Percentiles rank a stretch among this genome's conserved stretches.
Evolutionary conservation across 2,329 filamentous ascomycete genomes (phyloP).

Genomic region (Phialemonium atrogriseum): DNA sequence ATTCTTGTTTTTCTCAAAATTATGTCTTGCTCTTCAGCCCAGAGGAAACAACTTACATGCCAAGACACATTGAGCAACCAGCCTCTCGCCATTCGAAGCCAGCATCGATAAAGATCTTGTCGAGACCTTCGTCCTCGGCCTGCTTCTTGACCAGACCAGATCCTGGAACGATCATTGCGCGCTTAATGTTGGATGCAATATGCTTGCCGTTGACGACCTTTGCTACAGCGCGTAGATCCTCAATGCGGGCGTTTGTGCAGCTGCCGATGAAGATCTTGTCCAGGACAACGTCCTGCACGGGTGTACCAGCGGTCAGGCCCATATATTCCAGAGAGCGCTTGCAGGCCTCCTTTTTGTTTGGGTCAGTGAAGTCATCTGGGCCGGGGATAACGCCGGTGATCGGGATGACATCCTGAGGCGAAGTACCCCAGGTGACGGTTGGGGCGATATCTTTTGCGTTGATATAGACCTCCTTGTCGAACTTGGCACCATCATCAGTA

Average conservation of each 20-base stretch:
- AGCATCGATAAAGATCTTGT: slow-evolving; percentile 84
- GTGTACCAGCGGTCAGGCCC: slow-evolving; percentile 79
- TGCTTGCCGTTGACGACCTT: slow-evolving; percentile 80
- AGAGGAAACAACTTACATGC: no score
- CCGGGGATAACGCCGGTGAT: slow-evolving; percentile 88
- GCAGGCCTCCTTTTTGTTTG: slow-evolving; percentile 72
- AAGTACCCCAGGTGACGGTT: slow-evolving; percentile 94
- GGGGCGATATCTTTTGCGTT: slow-evolving; percentile 89
- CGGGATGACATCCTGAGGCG: slow-evolving; percentile 89
- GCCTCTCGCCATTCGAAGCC: slow-evolving; percentile 98
- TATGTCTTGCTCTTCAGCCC: no score
- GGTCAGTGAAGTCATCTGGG: slow-evolving; percentile 75
- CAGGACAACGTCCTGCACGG: slow-evolving; percentile 82
- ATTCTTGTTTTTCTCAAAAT: no score
- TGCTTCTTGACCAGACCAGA: slow-evolving; percentile 90
- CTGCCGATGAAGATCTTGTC: slow-evolving; percentile 99
- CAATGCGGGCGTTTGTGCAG: slow-evolving; percentile 95
- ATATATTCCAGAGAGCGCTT: slow-evolving; percentile 89
- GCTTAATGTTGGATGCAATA: slow-evolving; percentile 80
- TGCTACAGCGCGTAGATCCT: slow-evolving; percentile 85
- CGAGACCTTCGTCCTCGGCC: slow-evolving; percentile 84
- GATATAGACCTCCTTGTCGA: slow-evolving; percentile 82
- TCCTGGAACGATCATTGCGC: slow-evolving; percentile 92
- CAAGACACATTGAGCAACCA: slow-evolving; percentile 97
- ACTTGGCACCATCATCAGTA: slow-evolving; percentile 82